Percentiles rank a stretch among this genome's conserved stretches.
These are phyloP conservation scores for Paecilomyces sp. DNA, from an alignment of 2,329 filamentous ascomycete genomes.

Conservation along the genomic window DNA sequence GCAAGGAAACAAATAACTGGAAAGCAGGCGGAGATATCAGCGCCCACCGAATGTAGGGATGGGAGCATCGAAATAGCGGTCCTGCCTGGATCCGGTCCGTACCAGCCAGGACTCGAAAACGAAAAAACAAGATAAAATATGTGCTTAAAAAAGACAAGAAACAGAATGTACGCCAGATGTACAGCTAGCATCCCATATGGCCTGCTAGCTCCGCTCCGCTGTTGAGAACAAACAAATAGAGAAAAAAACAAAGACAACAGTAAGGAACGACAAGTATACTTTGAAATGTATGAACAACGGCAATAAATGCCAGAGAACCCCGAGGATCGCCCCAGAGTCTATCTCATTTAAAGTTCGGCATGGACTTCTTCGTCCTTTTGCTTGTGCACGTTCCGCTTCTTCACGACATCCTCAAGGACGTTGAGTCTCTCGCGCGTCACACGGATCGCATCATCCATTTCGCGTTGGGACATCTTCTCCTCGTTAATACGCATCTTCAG, in stretches of 20 bases:
- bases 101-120: background rate
- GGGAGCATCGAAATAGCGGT: background rate
- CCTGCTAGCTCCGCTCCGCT: background rate
- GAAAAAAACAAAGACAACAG: background rate
- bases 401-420: constrained; percentile 66
- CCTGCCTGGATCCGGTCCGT: background rate
- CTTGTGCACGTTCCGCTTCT: constrained; percentile 43
- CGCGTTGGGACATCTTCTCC: constrained; percentile 63
- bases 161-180: background rate
- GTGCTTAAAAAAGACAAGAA: background rate
- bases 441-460: constrained; percentile 72
- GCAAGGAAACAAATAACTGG: background rate
- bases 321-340: background rate
- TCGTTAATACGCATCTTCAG: constrained; percentile 53
- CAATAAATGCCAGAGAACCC: background rate
- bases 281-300: background rate
- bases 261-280: background rate
- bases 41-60: background rate
- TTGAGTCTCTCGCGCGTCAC: constrained; percentile 80
- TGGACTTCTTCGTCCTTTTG: constrained; percentile 6
- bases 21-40: background rate
- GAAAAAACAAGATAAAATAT: background rate
- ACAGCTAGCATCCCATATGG: background rate
- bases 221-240: background rate
- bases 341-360: background rate